Percentiles rank a stretch among this genome's conserved stretches.
Evolutionary conservation across 2,329 filamentous ascomycete genomes (phyloP).

Genomic region (Cladophialophora bantiana): DNA sequence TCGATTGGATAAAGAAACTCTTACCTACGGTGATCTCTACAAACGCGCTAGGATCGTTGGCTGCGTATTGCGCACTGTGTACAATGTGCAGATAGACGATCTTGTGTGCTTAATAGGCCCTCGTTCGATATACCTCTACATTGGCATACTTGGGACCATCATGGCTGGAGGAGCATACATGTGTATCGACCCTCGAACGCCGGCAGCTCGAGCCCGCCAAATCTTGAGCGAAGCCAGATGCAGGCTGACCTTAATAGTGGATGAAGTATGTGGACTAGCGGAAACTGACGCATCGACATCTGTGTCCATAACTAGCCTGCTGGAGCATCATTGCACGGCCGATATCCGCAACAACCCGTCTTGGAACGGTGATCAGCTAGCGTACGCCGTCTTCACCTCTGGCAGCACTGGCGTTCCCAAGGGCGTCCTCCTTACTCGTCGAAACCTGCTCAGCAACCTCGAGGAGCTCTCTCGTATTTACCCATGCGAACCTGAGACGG

Average conservation of each 20-base stretch:
- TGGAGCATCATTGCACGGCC: not conserved
- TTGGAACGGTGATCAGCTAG: constrained; percentile 57
- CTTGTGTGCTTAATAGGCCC: constrained; percentile 78
- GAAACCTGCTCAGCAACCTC: constrained; percentile 80
- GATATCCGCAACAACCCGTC: constrained; percentile 21
- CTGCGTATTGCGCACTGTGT: constrained; percentile 58
- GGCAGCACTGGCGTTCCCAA: constrained; percentile 83
- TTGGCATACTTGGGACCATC: constrained; percentile 74
- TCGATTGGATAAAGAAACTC: constrained; percentile 46
- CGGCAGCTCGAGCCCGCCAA: constrained; percentile 63
- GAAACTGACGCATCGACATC: not conserved
- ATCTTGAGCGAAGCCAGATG: constrained; percentile 68
- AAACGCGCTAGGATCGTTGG: constrained; percentile 69
- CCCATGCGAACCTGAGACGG: constrained; percentile 56
- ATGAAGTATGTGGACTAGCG: not conserved
- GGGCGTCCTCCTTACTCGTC: constrained; percentile 77
- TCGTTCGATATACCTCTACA: constrained; percentile 76
- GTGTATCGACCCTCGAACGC: constrained; percentile 77
- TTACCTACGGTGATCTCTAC: constrained; percentile 74
- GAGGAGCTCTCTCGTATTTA: constrained; percentile 71
- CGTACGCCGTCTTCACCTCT: constrained; percentile 83
- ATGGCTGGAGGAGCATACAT: constrained; percentile 81
- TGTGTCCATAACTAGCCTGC: constrained; percentile 16
- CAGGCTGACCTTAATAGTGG: constrained; percentile 22
- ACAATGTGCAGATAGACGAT: constrained; percentile 57